Percentiles rank a stretch among this genome's conserved stretches.
phyloP scores from a whole-genome alignment of 805 yeast genomes.

The Tetrapisispora taiwanensis region DNA sequence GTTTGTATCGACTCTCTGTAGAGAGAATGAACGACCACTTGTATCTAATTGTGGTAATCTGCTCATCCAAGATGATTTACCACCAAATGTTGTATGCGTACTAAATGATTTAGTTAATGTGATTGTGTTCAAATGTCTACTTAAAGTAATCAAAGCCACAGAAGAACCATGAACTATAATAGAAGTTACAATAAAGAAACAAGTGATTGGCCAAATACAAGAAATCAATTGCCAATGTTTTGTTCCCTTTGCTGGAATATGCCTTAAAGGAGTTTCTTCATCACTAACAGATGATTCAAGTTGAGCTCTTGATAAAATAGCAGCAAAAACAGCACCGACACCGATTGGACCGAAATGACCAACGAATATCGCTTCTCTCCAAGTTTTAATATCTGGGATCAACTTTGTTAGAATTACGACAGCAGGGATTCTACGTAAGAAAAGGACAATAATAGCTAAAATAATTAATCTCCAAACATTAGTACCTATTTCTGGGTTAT shows the following conservation, averaged over 20 bases:
- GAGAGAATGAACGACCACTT: slow-evolving; percentile 61
- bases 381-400: slow-evolving; percentile 77
- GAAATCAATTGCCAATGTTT: slow-evolving; percentile 52
- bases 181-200: slow-evolving; percentile 71
- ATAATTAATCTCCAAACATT: slow-evolving; percentile 72
- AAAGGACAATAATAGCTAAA: slow-evolving; percentile 61
- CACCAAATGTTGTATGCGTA: slow-evolving; percentile 48
- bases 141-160: slow-evolving; percentile 63
- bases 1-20: slow-evolving; percentile 69
- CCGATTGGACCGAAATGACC: slow-evolving; percentile 97
- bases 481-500: slow-evolving; percentile 45
- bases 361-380: slow-evolving; percentile 91
- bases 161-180: slow-evolving; percentile 88
- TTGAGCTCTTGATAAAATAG: slow-evolving; percentile 65
- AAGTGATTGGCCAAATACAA: slow-evolving; percentile 71
- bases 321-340: slow-evolving; percentile 84
- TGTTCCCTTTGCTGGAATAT: slow-evolving; percentile 37
- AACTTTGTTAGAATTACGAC: slow-evolving; percentile 64
- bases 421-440: slow-evolving; percentile 76
- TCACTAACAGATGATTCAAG: slow-evolving; percentile 44
- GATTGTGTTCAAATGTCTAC: slow-evolving; percentile 83
- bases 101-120: slow-evolving; percentile 88
- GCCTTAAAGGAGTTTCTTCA: slow-evolving; percentile 47
- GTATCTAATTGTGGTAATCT: slow-evolving; percentile 72
- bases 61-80: slow-evolving; percentile 65